Percentiles rank a stretch among this genome's conserved stretches.
Conservation (phyloP, 2,329 filamentous ascomycete species). For the Purpureocillium takamizusanense region DNA sequence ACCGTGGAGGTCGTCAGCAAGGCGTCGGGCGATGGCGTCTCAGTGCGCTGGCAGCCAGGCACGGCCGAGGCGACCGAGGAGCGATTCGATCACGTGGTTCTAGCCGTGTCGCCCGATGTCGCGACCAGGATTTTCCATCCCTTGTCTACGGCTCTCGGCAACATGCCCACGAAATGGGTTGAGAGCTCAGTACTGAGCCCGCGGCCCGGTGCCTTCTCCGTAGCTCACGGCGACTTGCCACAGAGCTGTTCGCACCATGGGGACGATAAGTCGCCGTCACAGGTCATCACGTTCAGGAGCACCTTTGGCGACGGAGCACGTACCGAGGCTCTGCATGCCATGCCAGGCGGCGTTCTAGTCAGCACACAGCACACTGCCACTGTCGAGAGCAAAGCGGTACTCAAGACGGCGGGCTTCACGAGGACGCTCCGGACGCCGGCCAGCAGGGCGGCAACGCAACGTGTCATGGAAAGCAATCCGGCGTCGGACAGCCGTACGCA, state of each 20-base stretch:
- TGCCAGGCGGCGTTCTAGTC: conserved; percentile 41
- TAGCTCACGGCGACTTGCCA: conserved; percentile 2
- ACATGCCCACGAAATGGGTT: conserved; percentile 39
- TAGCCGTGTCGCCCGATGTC: conserved; percentile 46
- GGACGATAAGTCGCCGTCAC: conserved; percentile 14
- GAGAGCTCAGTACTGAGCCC: conserved; percentile 34
- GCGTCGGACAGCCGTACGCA: not conserved
- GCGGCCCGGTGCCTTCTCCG: conserved; percentile 3
- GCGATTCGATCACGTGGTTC: conserved; percentile 40
- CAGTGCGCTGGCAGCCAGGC: conserved; percentile 23
- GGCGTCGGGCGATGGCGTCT: conserved; percentile 10
- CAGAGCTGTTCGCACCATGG: conserved; percentile 17
- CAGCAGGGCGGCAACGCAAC: conserved; percentile 37
- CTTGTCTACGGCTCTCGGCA: conserved; percentile 22
- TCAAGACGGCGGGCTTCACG: conserved; percentile 40
- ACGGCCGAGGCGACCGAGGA: conserved; percentile 14
- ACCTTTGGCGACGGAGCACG: conserved; percentile 17
- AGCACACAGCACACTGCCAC: conserved; percentile 38
- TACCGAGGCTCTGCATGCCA: conserved; percentile 45
- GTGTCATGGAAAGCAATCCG: conserved; percentile 25
- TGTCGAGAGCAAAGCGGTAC: conserved; percentile 25
- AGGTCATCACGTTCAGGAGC: conserved; percentile 25
- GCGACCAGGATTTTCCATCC: conserved; percentile 38
- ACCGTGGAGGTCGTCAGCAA: conserved; percentile 21
- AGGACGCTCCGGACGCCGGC: conserved; percentile 40